Base-by-base conservation (phyloP, 495 filamentous ascomycete genomes). In the Staphylotrichum tortipilum region DNA sequence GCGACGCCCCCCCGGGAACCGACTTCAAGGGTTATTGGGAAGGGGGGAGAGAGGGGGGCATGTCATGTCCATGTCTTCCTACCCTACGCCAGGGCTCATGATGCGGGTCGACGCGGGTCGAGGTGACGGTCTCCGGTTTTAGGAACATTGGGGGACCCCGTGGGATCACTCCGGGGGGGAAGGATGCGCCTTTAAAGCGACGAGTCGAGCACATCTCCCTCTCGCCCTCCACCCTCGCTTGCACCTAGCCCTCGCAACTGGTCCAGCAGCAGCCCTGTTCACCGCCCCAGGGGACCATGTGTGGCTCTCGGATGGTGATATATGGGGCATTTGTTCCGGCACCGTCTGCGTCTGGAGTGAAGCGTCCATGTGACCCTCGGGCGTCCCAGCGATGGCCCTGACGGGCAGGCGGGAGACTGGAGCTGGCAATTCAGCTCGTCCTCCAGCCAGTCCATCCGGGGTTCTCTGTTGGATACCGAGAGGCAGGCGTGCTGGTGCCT, bases 31-130 rank as follows among this genome's bases (percentile, higher is more conserved):
- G 46, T 14, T 22, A 53, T n/a, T n/a, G n/a, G n/a, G n/a, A n/a
- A n/a, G n/a, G n/a, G n/a, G n/a, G n/a, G n/a, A n/a, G n/a, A n/a
- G n/a, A n/a, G n/a, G n/a, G n/a, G n/a, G n/a, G n/a, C n/a, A n/a
- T n/a, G 56, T 37, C 52, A 17, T 56, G 52, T 31, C 23, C 47
- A 50, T 51, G 51, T 51, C 53, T 26, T 50, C 51, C 41, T 51
- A 46, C 54, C 54, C 47, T 55, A 55, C 51, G 22, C 49, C 36
- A 31, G 22, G 42, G 17, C 17, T 47, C 28, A 49, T 35, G 28
- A 30, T 31, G 18, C 14, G 22, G 41, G 12, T 33, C 19, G 44
- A 21, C 12, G 28, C 37, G 17, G 3, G 7, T 10, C 40, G 5
- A n/a, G 10, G 17, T 19, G 3, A 7, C 28, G 17, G 22, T 10